Evolutionary conservation across 2,329 filamentous ascomycete species (phyloP).

Genomic region (Fusarium subtropicale): DNA sequence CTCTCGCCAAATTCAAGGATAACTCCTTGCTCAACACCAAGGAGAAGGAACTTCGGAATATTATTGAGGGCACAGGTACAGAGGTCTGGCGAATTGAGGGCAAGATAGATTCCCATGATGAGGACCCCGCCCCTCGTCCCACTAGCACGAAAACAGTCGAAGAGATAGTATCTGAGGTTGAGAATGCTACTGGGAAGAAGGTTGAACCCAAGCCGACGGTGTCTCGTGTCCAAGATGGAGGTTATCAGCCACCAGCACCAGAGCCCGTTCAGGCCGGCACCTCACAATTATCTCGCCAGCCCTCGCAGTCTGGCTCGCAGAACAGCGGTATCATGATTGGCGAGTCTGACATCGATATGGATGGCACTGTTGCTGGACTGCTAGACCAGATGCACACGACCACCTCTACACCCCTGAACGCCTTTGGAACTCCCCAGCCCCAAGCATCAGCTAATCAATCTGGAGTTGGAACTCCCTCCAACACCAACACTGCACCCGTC

Average conservation of each 20-base stretch:
- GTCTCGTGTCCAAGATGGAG: conserved; percentile 81
- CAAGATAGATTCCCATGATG: conserved; percentile 62
- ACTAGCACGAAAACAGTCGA: conserved; percentile 69
- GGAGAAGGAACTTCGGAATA: conserved; percentile 78
- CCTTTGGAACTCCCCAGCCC: conserved; percentile 70
- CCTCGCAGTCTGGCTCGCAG: conserved; percentile 67
- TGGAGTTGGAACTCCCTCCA: conserved; percentile 66
- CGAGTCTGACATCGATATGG: conserved; percentile 74
- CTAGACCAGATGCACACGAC: conserved; percentile 75
- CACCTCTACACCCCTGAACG: conserved; percentile 70
- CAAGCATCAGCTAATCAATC: conserved; percentile 68
- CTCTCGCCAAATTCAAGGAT: conserved; percentile 79
- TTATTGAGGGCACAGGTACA: conserved; percentile 68
- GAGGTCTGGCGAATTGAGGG: conserved; percentile 75
- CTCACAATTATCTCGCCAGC: conserved; percentile 62
- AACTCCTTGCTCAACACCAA: conserved; percentile 77
- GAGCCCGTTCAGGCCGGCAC: conserved; percentile 54
- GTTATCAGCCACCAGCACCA: conserved; percentile 72
- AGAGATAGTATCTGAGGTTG: conserved; percentile 79
- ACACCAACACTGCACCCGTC: conserved; percentile 59
- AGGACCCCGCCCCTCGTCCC: conserved; percentile 53
- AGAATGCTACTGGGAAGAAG: conserved; percentile 75
- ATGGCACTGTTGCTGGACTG: conserved; percentile 71
- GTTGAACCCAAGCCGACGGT: conserved; percentile 73
- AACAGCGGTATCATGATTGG: conserved; percentile 66